Evolutionary conservation across 164 flowering plant species (phyloP).

Genomic region (Chloranthus sessilifolius): DNA sequence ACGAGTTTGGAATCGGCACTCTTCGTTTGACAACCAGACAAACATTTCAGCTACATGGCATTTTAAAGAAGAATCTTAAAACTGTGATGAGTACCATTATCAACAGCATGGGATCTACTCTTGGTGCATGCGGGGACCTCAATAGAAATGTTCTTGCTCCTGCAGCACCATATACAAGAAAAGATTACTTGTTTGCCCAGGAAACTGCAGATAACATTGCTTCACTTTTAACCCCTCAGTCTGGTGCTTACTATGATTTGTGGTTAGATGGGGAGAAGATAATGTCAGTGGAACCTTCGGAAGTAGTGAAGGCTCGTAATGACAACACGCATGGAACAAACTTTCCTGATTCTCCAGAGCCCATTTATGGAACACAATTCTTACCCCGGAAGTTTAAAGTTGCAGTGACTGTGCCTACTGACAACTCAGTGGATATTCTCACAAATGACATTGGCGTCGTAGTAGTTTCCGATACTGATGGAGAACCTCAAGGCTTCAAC

Average conservation of each 20-base stretch:
- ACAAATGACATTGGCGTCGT: constrained; percentile 98
- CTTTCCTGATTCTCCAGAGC: constrained; percentile 92
- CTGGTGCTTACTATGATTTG: constrained; percentile 93
- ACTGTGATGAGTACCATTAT: constrained; percentile 92
- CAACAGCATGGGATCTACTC: constrained; percentile 85
- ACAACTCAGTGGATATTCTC: constrained; percentile 92
- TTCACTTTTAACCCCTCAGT: constrained; percentile 87
- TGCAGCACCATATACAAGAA: constrained; percentile 78
- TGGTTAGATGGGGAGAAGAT: constrained; percentile 97
- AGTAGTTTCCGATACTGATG: constrained; percentile 73
- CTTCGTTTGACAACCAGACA: constrained; percentile 96
- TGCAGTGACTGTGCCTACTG: constrained; percentile 92
- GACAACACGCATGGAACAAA: constrained; percentile 98
- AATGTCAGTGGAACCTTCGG: constrained; percentile 90
- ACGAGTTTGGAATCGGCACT: constrained; percentile 91
- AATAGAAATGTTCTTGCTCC: constrained; percentile 99
- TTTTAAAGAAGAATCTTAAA: constrained; percentile 83
- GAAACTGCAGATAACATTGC: constrained; percentile 96
- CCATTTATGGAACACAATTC: constrained; percentile 96
- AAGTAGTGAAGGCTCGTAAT: constrained; percentile 81
- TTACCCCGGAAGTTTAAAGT: constrained; percentile 95
- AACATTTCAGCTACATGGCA: constrained; percentile 99
- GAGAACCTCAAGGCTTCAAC: constrained; percentile 94
- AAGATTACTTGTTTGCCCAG: constrained; percentile 89
- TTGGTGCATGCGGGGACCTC: constrained; percentile 99